Base-by-base conservation (phyloP, 1,284 basidiomycete genomes). In the Thecaphora thlaspeos region DNA sequence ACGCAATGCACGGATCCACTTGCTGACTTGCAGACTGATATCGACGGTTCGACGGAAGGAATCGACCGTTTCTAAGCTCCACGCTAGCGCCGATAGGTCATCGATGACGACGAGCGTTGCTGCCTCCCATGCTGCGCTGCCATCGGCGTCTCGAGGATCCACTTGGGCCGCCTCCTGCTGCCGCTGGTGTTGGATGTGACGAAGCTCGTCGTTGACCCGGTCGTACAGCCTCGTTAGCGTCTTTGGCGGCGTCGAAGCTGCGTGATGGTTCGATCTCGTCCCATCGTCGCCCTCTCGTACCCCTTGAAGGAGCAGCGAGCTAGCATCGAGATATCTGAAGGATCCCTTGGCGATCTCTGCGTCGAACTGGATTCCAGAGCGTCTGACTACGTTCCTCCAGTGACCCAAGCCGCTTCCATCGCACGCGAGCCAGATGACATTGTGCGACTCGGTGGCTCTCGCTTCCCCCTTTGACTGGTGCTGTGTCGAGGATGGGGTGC, bases 381-480 rank as follows among this genome's bases (percentile, higher is more conserved):
- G 60, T 40, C 67, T 53, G 14, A 50, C 48, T 2, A 70, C 47
- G 34, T 55, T 60, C 46, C 47, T 55, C 18, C 59, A 57, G 43
- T 70, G 63, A 0, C 43, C 51, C 17, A 48, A 22, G 14, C 67
- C 67, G 18, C 54, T 55, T 8, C 51, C 65, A 17, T 53, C 55
- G 44, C 60, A 66, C 2, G 55, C 59, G 1, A 70, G 36, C 67
- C 67, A 70, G 36, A 70, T 50, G n/a, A 68, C 55, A n/a, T 43
- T 56, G 24, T 28, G 26, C 26, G 19, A 51, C n/a, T 46, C 39
- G 4, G 17, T 39, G 8, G 41, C 50, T 18, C 26, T 46, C 0
- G 18, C 36, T 23, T 59, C 53, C 14, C 53, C 55, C 26, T 62
- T 56, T 4, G n/a, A 17, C 14, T 45, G n/a, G n/a, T n/a, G 26